A percentile compares a stretch with the other conserved stretches of the same genome.
These are phyloP conservation scores for Astrothelium macrocarpum DNA, from an alignment of 495 filamentous ascomycete genomes.

Conservation along the genomic window DNA sequence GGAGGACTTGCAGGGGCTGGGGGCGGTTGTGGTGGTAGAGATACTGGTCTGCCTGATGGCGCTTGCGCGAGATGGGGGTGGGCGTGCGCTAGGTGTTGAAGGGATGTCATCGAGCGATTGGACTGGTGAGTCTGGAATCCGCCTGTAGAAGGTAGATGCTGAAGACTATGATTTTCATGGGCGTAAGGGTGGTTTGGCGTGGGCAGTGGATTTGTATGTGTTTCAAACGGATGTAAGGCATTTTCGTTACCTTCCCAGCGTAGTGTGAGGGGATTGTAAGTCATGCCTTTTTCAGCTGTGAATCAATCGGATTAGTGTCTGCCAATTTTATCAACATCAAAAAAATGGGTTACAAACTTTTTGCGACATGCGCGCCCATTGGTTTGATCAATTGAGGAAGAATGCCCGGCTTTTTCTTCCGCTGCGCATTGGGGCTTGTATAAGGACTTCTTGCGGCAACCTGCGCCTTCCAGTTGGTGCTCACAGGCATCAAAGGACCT, in stretches of 20 bases:
- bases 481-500: constrained; percentile 53
- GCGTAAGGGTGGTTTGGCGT: constrained; percentile 16
- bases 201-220: constrained; percentile 17
- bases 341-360: constrained; percentile 47
- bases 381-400: constrained; percentile 66
- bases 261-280: constrained; percentile 74
- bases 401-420: constrained; percentile 36
- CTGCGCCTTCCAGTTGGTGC: constrained; percentile 72
- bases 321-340: constrained; percentile 11
- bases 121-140: constrained; percentile 15
- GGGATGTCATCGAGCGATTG: constrained; percentile 23
- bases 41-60: not conserved
- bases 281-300: constrained; percentile 84
- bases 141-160: constrained; percentile 23
- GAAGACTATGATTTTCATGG: not conserved
- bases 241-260: constrained; percentile 97
- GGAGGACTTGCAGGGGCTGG: constrained; percentile 37
- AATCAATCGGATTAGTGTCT: constrained; percentile 9
- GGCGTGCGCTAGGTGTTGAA: constrained; percentile 20
- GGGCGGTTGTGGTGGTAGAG: constrained; percentile 7
- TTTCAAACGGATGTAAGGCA: constrained; percentile 39
- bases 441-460: constrained; percentile 47
- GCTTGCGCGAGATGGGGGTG: not conserved
- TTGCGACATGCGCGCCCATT: constrained; percentile 51
- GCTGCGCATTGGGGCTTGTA: constrained; percentile 48